Evolutionary conservation across 2,329 filamentous ascomycete species (phyloP), one percentile per base, ranked within the genome.

Genomic region (Boeremia exigua): DNA sequence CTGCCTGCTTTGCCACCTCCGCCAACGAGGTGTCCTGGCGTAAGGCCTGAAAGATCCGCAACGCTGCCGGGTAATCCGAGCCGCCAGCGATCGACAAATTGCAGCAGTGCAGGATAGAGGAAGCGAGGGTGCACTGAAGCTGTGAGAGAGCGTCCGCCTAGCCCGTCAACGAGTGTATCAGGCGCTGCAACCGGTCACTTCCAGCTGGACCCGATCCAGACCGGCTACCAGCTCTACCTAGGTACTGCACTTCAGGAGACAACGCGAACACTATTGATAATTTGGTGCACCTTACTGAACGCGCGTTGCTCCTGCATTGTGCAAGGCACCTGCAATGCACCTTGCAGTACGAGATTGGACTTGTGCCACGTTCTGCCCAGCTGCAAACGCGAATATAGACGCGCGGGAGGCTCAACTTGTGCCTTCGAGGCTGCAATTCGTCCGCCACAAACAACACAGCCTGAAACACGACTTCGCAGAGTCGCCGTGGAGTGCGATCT

Each of bases 401-500:
- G 59, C 61, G 58, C 58, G 65, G 56, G 54, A 42, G 29, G 37
- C 47, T 46, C 38, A 46, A 48, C 46, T 48, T 48, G 51, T 50
- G 42, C 43, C 19, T 52, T 28, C 32, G 39, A 48, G 40, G 39
- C 45, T 25, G 54, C 60, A 58, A 61, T 44, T 62, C 38, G 48
- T 50, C 42, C 38, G 33, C 34, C 49, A 39, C 49, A 46, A 40
- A 55, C 43, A 29, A 33, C 48, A 54, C 56, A 55, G 50, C 29
- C 36, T 68, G 66, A 67, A 68, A 68, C 66, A 67, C 43, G 48
- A 56, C 57, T 53, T 50, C 32, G 54, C 49, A 58, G 57, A 63
- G 54, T 60, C 58, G 59, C 62, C 53, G 44, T 38, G 38, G 45
- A 25, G 52, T 56, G 50, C 57, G 40, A 15, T 40, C 50, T 51